A percentile compares a stretch with the other conserved stretches of the same genome.
These are phyloP conservation scores for Cylindrotheca fusiformis DNA, from an alignment of 108 stramenopile genomes.

Conservation along the genomic window DNA sequence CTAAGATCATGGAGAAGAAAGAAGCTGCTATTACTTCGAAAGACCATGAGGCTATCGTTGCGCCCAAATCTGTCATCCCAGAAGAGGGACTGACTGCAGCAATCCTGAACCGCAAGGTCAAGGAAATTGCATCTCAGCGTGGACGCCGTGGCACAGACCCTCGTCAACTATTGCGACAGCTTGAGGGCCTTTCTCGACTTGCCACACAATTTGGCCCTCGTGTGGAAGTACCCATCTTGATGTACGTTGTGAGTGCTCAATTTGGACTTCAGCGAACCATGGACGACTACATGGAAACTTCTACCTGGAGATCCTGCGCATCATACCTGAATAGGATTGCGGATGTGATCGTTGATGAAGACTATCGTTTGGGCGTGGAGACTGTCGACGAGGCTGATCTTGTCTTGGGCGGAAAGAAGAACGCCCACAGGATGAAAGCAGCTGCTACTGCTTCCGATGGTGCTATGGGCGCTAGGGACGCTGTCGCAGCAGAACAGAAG, in stretches of 20 bases:
- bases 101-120: slow-evolving; percentile 67
- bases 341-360: slow-evolving; percentile 73
- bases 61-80: slow-evolving; percentile 58
- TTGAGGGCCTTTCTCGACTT: slow-evolving; percentile 82
- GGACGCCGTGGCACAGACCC: slow-evolving; percentile 89
- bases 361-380: slow-evolving; percentile 64
- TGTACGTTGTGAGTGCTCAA: slow-evolving; percentile 92
- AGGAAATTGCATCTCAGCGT: slow-evolving; percentile 84
- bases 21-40: slow-evolving; percentile 34
- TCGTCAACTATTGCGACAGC: slow-evolving; percentile 71
- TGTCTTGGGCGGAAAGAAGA: slow-evolving; percentile 37
- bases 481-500: slow-evolving; percentile 73
- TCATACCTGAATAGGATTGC: slow-evolving; percentile 77
- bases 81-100: slow-evolving; percentile 69
- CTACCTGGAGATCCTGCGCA: slow-evolving; percentile 91
- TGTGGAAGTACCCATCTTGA: slow-evolving; percentile 92
- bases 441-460: slow-evolving; percentile 45
- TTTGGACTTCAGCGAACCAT: slow-evolving; percentile 93
- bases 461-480: slow-evolving; percentile 62
- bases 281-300: slow-evolving; percentile 95
- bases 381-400: slow-evolving; percentile 59
- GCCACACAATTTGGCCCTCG: slow-evolving; percentile 83
- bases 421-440: slow-evolving; percentile 59
- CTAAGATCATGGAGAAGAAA: slow-evolving; percentile 44
- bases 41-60: slow-evolving; percentile 39